phyloP scores from a whole-genome alignment of 768 basidiomycete species.

The Glaciozyma martinii region DNA sequence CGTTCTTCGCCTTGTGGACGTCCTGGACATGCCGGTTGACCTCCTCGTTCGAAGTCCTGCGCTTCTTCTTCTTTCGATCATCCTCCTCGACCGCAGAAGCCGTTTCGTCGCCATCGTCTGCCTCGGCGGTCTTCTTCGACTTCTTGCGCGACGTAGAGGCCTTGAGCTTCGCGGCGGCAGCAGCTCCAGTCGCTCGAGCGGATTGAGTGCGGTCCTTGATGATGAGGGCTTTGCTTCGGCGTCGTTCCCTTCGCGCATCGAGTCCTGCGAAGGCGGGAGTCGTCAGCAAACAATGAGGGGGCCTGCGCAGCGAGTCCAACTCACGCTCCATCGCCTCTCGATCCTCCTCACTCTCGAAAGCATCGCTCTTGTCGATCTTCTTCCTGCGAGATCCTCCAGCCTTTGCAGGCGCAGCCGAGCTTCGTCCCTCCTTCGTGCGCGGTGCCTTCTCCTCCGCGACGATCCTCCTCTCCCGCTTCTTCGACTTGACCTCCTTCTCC shows the following conservation, averaged over 20 bases:
- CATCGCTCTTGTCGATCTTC: conserved; percentile 4
- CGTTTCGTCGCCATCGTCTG: not conserved
- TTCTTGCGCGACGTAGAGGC: not conserved
- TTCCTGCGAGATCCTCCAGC: not conserved
- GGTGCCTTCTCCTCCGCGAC: too few species aligned
- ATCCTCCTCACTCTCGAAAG: conserved; percentile 1
- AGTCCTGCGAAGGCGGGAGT: conserved; percentile 2
- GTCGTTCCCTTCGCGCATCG: conserved; percentile 15
- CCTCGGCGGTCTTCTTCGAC: not conserved
- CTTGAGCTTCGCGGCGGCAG: conserved; percentile 16
- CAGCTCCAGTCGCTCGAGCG: conserved; percentile 9
- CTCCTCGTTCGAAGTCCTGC: not conserved
- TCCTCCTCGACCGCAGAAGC: not conserved
- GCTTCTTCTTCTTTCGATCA: not conserved
- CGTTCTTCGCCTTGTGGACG: not conserved
- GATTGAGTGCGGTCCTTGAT: conserved; percentile 20
- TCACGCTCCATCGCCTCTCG: conserved; percentile 20
- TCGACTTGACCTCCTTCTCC: conserved; percentile 13
- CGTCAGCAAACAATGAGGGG: not conserved
- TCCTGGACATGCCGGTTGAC: conserved; percentile 6
- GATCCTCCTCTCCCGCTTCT: conserved; percentile 1
- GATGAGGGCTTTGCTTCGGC: conserved; percentile 18
- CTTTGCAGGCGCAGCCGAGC: not conserved
- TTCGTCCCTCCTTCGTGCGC: not conserved
- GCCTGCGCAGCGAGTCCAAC: not conserved